phyloP scores from a whole-genome alignment of 140 eudicot genomes.

The Senecio squalidus region DNA sequence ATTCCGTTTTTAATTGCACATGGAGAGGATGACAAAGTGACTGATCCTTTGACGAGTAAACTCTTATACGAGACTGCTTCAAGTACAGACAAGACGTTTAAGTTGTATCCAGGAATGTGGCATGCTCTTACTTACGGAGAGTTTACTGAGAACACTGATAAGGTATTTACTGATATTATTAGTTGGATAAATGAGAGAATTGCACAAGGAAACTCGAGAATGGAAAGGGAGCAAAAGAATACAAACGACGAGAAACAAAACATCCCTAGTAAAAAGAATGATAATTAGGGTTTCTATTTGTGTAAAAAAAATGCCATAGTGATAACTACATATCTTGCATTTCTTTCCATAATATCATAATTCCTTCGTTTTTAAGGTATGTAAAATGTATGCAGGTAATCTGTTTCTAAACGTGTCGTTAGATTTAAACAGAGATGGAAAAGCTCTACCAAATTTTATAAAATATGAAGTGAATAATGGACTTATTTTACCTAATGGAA shows the following conservation, averaged over 20 bases:
- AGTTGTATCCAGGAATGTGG: constrained; percentile 87
- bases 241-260: constrained; percentile 39
- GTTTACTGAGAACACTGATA: constrained; percentile 58
- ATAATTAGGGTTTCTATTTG: constrained; percentile 12
- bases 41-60: constrained; percentile 79
- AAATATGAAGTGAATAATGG: constrained; percentile 7
- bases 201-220: constrained; percentile 27
- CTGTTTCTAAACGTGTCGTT: neutral
- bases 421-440: constrained; percentile 10
- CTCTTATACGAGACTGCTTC: constrained; percentile 54
- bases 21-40: constrained; percentile 82
- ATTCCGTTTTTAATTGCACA: constrained; percentile 68
- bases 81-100: constrained; percentile 72
- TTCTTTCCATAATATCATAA: constrained; percentile 9
- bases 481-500: constrained; percentile 5
- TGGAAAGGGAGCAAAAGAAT: constrained; percentile 58
- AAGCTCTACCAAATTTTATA: constrained; percentile 8
- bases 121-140: constrained; percentile 82
- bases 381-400: neutral
- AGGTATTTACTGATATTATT: constrained; percentile 48
- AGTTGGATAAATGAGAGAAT: constrained; percentile 61
- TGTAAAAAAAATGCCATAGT: constrained; percentile 13
- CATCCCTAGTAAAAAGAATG: constrained; percentile 6
- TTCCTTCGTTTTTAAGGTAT: neutral
- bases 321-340: constrained; percentile 7